Conservation (phyloP, 768 basidiomycete species). For the Nidularia sp. region DNA sequence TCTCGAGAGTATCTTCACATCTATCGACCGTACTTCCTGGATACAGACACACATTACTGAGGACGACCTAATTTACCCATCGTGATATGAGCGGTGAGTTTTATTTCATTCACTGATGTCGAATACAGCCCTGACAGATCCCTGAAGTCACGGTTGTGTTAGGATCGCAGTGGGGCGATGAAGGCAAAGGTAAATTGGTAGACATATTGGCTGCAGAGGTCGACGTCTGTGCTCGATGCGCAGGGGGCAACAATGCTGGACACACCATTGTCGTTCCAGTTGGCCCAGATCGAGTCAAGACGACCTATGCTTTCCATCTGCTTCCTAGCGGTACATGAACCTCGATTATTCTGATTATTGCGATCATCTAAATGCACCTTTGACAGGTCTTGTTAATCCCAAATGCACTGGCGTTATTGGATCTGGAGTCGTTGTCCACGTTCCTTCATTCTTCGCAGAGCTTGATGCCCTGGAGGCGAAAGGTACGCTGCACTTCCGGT, state of each 20-base stretch:
- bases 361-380: not conserved
- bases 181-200: slow-evolving; percentile 94
- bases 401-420: slow-evolving; percentile 86
- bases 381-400: slow-evolving; percentile 78
- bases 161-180: slow-evolving; percentile 90
- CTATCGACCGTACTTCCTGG: not conserved
- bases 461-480: slow-evolving; percentile 80
- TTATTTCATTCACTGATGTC: slow-evolving; percentile 2
- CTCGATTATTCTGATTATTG: not conserved
- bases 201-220: slow-evolving; percentile 89
- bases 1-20: not conserved
- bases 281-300: slow-evolving; percentile 65
- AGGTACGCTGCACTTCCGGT: slow-evolving; percentile 43
- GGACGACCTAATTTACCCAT: not conserved
- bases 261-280: slow-evolving; percentile 92
- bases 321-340: slow-evolving; percentile 77
- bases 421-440: slow-evolving; percentile 91
- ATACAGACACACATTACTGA: not conserved
- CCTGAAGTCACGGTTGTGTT: slow-evolving; percentile 64
- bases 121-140: slow-evolving; percentile 9
- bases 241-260: slow-evolving; percentile 98
- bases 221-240: slow-evolving; percentile 94
- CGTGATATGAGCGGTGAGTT: slow-evolving; percentile 26
- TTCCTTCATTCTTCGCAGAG: slow-evolving; percentile 93
- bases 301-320: slow-evolving; percentile 92